Base-by-base conservation (phyloP, 1,284 basidiomycete genomes). In the Moniliella sp. region DNA sequence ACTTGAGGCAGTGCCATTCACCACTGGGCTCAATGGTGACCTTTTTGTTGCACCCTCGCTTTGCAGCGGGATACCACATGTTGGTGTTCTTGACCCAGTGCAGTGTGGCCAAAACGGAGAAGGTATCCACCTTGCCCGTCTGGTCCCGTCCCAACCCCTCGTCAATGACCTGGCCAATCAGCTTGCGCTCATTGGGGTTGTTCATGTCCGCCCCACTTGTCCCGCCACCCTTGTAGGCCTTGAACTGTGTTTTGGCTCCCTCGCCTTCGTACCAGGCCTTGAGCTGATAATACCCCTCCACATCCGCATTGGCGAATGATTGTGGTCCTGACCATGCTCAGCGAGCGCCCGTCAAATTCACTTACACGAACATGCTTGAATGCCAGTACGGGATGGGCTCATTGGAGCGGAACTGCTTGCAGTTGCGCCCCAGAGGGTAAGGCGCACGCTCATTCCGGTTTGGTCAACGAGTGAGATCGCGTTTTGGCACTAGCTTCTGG, bases 401-500 rank as follows among this genome's bases (percentile, higher is more conserved):
- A 15, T 31, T 27, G 11, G 46, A 44, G 31, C 43, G 43, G 41
- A 76, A 97, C 28, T 70, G 70, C 57, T 94, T 84, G 88, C 91
- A 57, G 80, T 77, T 60, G 80, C 83, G 17, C 88, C 91, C 88
- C 91, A 99, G 4, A 97, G 66, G 2, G 91, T 97, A 43, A 94
- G 61, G 17, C 80, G 72, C 23, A 88, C 75, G 18, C 74, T 74
- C 58, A 69, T 82, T 18, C 70, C 70, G 5, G 80, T 77, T 41
- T 72, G 72, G 59, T 99, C 91, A 10, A 86, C 83, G 11, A 99
- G 65, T 76, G 29, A 59, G 34, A 33, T 57, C 56, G 13, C 56
- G 39, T 45, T 59, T 59, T 36, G 48, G 40, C 7, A 59, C 46
- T 4, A 48, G 52, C 25, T 49, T 46, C 39, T 57, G 54, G 25